Conservation (phyloP, 78 protist species). For the Dictyostelium intermedium region DNA sequence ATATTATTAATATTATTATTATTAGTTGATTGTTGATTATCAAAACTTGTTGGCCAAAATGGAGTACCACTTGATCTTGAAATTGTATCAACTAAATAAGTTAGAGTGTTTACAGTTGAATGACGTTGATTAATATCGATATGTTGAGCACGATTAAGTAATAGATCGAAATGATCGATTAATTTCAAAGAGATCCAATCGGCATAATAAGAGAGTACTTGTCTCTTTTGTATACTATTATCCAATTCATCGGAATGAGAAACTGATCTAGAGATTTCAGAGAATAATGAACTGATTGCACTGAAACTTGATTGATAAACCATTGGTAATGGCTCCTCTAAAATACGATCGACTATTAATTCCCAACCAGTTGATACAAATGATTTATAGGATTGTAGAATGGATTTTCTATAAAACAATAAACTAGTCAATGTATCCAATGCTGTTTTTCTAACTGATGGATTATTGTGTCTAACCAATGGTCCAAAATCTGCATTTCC, state of each 20-base stretch:
- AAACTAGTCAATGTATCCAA: conserved; percentile 56
- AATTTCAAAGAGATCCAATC: conserved; percentile 19
- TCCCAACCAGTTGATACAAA: conserved; percentile 75
- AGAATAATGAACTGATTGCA: conserved; percentile 35
- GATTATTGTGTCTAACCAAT: conserved; percentile 58
- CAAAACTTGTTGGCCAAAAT: conserved; percentile 41
- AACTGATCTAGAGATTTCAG: conserved; percentile 58
- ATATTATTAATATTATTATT: neutral
- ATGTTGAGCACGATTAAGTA: conserved; percentile 41
- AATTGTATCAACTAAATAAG: conserved; percentile 62
- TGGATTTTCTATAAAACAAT: conserved; percentile 44
- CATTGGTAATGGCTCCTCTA: conserved; percentile 35
- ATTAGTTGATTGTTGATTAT: neutral
- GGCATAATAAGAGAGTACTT: neutral
- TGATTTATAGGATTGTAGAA: conserved; percentile 9
- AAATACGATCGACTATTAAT: conserved; percentile 28
- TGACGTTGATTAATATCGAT: conserved; percentile 51
- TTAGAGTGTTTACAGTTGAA: conserved; percentile 48
- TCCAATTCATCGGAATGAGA: conserved; percentile 66
- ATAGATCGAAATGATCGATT: conserved; percentile 59
- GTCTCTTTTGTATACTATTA: conserved; percentile 23
- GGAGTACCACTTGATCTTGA: conserved; percentile 54
- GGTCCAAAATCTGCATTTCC: conserved; percentile 77
- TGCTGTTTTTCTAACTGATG: conserved; percentile 40
- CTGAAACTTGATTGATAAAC: conserved; percentile 48